phyloP scores from a whole-genome alignment of 108 stramenopile genomes.

The Fistulifera solaris region DNA sequence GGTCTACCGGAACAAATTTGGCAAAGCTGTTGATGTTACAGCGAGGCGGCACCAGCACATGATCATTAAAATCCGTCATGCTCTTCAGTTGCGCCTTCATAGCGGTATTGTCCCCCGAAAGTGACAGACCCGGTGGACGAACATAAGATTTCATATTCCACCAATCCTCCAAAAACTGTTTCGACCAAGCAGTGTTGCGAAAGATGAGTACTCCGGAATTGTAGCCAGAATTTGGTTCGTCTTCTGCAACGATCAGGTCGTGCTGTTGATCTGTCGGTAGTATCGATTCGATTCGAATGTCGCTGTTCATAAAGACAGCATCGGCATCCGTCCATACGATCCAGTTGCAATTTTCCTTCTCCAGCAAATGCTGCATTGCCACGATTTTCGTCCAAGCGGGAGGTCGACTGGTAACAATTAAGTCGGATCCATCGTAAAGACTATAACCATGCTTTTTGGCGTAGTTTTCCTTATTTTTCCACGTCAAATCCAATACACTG shows the following conservation, averaged over 20 bases:
- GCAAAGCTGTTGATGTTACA: slow-evolving; percentile 20
- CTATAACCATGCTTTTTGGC: slow-evolving; percentile 18
- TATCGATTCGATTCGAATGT: slow-evolving; percentile 17
- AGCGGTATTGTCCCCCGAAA: slow-evolving; percentile 21
- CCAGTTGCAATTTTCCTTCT: slow-evolving; percentile 19
- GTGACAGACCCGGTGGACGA: slow-evolving; percentile 15
- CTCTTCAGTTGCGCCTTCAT: slow-evolving; percentile 9
- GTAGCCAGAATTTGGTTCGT: slow-evolving; percentile 8
- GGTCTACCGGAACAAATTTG: slow-evolving; percentile 7
- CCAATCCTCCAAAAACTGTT: slow-evolving; percentile 20
- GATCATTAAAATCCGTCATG: slow-evolving; percentile 8
- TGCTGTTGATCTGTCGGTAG: slow-evolving; percentile 9
- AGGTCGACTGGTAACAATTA: slow-evolving; percentile 16
- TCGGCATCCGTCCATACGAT: slow-evolving; percentile 32
- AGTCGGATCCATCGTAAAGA: slow-evolving; percentile 8
- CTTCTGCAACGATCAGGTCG: slow-evolving; percentile 13
- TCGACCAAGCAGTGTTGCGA: slow-evolving; percentile 16
- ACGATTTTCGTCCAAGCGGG: slow-evolving; percentile 25
- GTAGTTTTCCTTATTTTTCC: slow-evolving; percentile 15
- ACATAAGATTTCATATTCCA: slow-evolving; percentile 23
- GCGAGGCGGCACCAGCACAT: slow-evolving; percentile 14
- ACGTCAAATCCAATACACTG: slow-evolving; percentile 10
- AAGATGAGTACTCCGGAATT: slow-evolving; percentile 19
- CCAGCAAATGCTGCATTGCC: slow-evolving; percentile 12
- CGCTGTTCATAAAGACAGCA: slow-evolving; percentile 41